Conservation (phyloP, 1,284 basidiomycete species). For the Vanrija humicola region DNA sequence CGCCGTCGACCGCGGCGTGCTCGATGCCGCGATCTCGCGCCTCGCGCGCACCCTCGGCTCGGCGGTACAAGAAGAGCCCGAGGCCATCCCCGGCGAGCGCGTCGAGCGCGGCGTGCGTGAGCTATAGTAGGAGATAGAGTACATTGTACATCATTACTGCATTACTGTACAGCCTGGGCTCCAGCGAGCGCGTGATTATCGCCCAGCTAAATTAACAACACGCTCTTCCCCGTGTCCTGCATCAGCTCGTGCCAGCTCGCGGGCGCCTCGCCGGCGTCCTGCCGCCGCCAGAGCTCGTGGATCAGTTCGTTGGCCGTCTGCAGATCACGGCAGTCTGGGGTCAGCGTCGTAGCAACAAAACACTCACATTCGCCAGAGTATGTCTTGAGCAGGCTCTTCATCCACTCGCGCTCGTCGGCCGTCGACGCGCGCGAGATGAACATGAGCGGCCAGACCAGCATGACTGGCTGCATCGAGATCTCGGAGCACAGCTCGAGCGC, state of each 20-base stretch:
- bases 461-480: constrained; percentile 16
- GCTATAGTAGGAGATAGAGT: constrained; percentile 6
- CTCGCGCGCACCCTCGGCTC: constrained; percentile 6
- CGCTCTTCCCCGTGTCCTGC: constrained; percentile 5
- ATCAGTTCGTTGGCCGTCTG: neutral
- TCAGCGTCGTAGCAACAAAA: neutral
- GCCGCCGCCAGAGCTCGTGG: neutral
- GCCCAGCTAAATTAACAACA: neutral
- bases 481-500: constrained; percentile 17
- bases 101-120: constrained; percentile 19
- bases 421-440: neutral
- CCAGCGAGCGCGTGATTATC: neutral
- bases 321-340: constrained; percentile 7
- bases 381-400: neutral
- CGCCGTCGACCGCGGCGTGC: neutral
- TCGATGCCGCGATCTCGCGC: constrained; percentile 3
- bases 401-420: neutral
- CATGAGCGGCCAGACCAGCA: constrained; percentile 21
- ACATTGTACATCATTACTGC: neutral
- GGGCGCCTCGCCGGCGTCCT: neutral
- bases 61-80: constrained; percentile 2
- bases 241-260: constrained; percentile 20
- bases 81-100: constrained; percentile 6
- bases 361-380: constrained; percentile 3
- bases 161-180: too few relatives aligned